phyloP scores from a whole-genome alignment of 768 basidiomycete species.

The Tricholoma sp. region DNA sequence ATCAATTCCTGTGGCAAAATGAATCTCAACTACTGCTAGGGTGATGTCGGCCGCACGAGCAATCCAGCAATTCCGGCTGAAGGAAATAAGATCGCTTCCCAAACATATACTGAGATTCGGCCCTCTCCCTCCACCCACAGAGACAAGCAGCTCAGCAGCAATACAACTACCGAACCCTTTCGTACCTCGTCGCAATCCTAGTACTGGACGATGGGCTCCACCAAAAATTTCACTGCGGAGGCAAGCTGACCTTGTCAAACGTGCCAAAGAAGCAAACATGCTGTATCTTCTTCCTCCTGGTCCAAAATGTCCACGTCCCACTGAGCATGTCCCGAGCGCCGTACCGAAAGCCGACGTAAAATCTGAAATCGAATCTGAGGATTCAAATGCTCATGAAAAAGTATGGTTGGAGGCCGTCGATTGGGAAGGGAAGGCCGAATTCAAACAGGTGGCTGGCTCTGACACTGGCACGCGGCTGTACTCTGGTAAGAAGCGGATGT shows the following conservation, averaged over 20 bases:
- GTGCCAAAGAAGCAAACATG: conserved; percentile 49
- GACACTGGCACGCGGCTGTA: conserved; percentile 64
- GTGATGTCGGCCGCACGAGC: conserved; percentile 13
- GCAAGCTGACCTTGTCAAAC: conserved; percentile 76
- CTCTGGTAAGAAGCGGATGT: conserved; percentile 76
- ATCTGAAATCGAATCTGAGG: conserved; percentile 1
- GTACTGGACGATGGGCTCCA: conserved; percentile 61
- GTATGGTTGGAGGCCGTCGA: conserved; percentile 29
- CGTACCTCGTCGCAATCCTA: conserved; percentile 53
- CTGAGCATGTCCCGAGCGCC: neutral
- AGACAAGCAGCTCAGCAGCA: conserved; percentile 7
- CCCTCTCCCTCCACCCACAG: conserved; percentile 27
- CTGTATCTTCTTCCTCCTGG: conserved; percentile 65
- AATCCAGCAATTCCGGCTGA: conserved; percentile 41
- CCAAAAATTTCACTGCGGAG: conserved; percentile 69
- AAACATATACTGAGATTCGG: conserved; percentile 30
- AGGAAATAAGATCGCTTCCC: conserved; percentile 36
- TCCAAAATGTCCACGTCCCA: conserved; percentile 38
- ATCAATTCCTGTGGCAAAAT: neutral
- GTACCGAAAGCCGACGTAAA: neutral
- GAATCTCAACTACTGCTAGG: neutral
- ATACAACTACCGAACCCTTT: conserved; percentile 61
- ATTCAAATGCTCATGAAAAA: conserved; percentile 3
- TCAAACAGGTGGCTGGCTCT: conserved; percentile 40
- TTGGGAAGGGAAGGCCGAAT: conserved; percentile 43